phyloP scores from a whole-genome alignment of 352 stramenopile species.

The Phytophthora lateralis region DNA sequence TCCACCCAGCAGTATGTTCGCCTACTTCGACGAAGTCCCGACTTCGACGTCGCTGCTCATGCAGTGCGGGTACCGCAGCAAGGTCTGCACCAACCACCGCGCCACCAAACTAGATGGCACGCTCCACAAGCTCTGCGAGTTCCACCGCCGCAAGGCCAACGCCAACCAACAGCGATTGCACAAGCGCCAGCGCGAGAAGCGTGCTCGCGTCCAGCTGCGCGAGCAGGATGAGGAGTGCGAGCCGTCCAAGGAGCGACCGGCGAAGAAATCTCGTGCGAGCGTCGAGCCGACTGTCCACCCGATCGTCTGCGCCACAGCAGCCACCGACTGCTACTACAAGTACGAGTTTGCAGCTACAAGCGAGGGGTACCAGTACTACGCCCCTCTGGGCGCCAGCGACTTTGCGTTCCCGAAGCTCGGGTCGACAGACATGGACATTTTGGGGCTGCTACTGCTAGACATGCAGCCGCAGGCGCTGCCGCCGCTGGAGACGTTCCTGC shows the following conservation, averaged over 20 bases:
- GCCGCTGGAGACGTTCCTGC: slow-evolving; percentile 19
- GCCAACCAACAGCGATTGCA: slow-evolving; percentile 53
- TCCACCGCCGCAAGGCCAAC: slow-evolving; percentile 61
- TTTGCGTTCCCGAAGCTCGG: slow-evolving; percentile 5
- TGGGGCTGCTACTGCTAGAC: slow-evolving; percentile 26
- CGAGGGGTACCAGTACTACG: slow-evolving; percentile 5
- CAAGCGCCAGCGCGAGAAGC: slow-evolving; percentile 31
- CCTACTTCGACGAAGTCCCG: slow-evolving; percentile 24
- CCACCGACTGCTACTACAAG: slow-evolving; percentile 7
- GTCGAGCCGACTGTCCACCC: slow-evolving; percentile 1
- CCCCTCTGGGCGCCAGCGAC: neutral
- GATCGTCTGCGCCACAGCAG: neutral
- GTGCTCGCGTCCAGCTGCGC: neutral
- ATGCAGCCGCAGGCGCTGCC: slow-evolving; percentile 20
- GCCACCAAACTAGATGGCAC: slow-evolving; percentile 51
- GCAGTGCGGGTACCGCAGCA: slow-evolving; percentile 50
- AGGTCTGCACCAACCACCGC: slow-evolving; percentile 48
- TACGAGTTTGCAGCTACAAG: neutral
- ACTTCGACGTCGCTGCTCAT: slow-evolving; percentile 17
- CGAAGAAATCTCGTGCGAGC: slow-evolving; percentile 22
- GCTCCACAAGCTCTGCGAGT: slow-evolving; percentile 61
- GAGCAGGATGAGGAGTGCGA: slow-evolving; percentile 1
- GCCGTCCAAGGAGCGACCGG: slow-evolving; percentile 40
- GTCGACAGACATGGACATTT: slow-evolving; percentile 26
- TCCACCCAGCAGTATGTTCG: slow-evolving; percentile 14